Base-by-base conservation (phyloP, 148 eudicot genomes). In the Silene latifolia region DNA sequence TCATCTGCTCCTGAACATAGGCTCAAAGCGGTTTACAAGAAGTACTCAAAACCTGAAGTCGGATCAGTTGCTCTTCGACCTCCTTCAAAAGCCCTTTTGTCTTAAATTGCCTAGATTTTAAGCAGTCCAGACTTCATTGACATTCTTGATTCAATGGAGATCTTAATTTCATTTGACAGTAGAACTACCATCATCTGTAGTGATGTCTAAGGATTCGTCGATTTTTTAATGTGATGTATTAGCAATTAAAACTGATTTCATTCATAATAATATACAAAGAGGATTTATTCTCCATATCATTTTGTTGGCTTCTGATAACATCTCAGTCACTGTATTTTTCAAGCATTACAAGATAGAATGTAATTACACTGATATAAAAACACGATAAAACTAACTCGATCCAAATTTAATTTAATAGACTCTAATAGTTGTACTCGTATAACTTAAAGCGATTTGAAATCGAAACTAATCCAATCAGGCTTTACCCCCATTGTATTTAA, bases 11-110 rank as follows among this genome's bases (percentile, higher is more conserved):
- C 80, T 8, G 87, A 84, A 13, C 73, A 72, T 70, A 84, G 76
- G 66, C 80, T 81, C 4, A 79, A 72, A 57, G 87, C 87, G 14
- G 82, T 84, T 25, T 81, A 78, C 76, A 84, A 84, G 78, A 84
- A 84, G 76, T 84, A 72, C 20, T 84, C 87, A 32, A 84, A 76
- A 54, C 78, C 87, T 1, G 87, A 84, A 5, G 63, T 69, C 2
- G 80, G 81, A 32, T 70, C 80, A 0, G 87, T 81, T 5, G 82
- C 87, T 46, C 84, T 84, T 64, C 69, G 80, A 11, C 56, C 51
- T 59, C 87, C 87, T 5, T 84, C 84, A 76, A 84, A 81, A 76
- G 62, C 20, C 75, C 82, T 84, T 19, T 81, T 81, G 86, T 79
- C 82, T 62, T 62, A 44, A n/a, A 32, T 32, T 32, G 35, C 35